Evolutionary conservation across 371 early-diverging fungal genomes (phyloP).

Genomic region (Apophysomyces ossiformis): DNA sequence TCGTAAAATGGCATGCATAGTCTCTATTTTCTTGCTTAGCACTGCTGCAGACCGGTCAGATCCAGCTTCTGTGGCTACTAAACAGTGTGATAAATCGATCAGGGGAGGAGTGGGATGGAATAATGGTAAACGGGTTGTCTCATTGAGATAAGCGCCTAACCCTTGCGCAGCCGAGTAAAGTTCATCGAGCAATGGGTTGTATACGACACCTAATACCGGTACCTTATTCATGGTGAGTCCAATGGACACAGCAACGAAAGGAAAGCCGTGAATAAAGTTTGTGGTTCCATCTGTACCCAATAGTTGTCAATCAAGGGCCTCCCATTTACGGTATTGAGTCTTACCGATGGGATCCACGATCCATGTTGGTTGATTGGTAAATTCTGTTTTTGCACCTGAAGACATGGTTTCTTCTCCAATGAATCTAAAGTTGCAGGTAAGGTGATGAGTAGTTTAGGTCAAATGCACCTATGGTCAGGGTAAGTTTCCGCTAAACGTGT

Average conservation of each 20-base stretch:
- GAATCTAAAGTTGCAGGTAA: slow-evolving; percentile 52
- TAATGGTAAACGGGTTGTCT: slow-evolving; percentile 62
- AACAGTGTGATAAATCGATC: slow-evolving; percentile 64
- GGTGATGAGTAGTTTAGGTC: neutral
- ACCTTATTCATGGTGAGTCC: slow-evolving; percentile 75
- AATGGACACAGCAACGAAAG: slow-evolving; percentile 86
- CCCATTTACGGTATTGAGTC: slow-evolving; percentile 1
- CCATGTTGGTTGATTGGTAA: slow-evolving; percentile 87
- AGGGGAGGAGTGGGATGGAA: slow-evolving; percentile 62
- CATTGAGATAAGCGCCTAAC: slow-evolving; percentile 71
- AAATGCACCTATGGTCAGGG: slow-evolving; percentile 67
- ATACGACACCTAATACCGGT: slow-evolving; percentile 90
- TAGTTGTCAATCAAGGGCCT: slow-evolving; percentile 1
- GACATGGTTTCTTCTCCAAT: slow-evolving; percentile 88
- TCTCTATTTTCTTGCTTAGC: slow-evolving; percentile 69
- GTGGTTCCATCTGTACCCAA: slow-evolving; percentile 76
- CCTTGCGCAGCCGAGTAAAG: slow-evolving; percentile 70
- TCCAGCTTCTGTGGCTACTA: slow-evolving; percentile 87
- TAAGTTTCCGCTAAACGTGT: slow-evolving; percentile 59
- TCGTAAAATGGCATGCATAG: slow-evolving; percentile 58
- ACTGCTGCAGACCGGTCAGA: slow-evolving; percentile 64
- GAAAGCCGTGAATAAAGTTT: slow-evolving; percentile 92
- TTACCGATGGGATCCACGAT: slow-evolving; percentile 89
- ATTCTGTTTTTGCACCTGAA: slow-evolving; percentile 59
- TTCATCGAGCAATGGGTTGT: slow-evolving; percentile 88